Evolutionary conservation across 2,329 filamentous ascomycete genomes (phyloP).

Genomic region (Endoconidiophora laricicola): DNA sequence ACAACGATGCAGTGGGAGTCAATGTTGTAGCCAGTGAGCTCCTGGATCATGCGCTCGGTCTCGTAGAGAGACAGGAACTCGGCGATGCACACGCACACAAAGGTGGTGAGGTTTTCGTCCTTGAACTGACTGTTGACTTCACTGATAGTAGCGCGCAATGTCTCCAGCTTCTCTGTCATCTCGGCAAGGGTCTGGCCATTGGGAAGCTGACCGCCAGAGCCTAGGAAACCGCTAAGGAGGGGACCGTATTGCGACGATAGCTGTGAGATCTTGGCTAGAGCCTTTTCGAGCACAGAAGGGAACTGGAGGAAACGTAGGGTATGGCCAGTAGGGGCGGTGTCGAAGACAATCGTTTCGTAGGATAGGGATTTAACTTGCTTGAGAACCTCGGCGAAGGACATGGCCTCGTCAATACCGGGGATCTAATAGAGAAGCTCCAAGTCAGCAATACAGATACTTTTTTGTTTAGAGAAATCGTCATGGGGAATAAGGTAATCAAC

Average conservation of each 20-base stretch:
- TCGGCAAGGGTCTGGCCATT: conserved; percentile 89
- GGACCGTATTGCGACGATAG: conserved; percentile 89
- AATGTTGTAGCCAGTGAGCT: conserved; percentile 81
- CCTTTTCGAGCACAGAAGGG: conserved; percentile 94
- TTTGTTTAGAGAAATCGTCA: neutral
- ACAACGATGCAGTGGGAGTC: conserved; percentile 97
- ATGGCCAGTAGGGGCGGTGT: conserved; percentile 94
- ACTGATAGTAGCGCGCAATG: conserved; percentile 75
- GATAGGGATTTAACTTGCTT: conserved; percentile 98
- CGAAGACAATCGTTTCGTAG: conserved; percentile 98
- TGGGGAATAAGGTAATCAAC: no score
- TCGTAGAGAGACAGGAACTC: conserved; percentile 96
- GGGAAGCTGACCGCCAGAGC: conserved; percentile 55
- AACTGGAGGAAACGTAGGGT: conserved; percentile 98
- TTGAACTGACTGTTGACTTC: conserved; percentile 99
- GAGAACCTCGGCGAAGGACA: conserved; percentile 97
- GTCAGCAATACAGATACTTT: neutral
- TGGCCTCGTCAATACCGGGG: conserved; percentile 95
- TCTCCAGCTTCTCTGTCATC: conserved; percentile 87
- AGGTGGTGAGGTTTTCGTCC: conserved; percentile 85
- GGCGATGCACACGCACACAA: conserved; percentile 95
- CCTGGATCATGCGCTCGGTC: conserved; percentile 99
- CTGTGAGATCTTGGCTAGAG: conserved; percentile 90
- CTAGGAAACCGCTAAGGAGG: conserved; percentile 85
- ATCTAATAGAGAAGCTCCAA: conserved; percentile 40